Evolutionary conservation across 2,329 filamentous ascomycete species (phyloP), one percentile per base, ranked within the genome.

Genomic region (Phialemoniopsis sp.): DNA sequence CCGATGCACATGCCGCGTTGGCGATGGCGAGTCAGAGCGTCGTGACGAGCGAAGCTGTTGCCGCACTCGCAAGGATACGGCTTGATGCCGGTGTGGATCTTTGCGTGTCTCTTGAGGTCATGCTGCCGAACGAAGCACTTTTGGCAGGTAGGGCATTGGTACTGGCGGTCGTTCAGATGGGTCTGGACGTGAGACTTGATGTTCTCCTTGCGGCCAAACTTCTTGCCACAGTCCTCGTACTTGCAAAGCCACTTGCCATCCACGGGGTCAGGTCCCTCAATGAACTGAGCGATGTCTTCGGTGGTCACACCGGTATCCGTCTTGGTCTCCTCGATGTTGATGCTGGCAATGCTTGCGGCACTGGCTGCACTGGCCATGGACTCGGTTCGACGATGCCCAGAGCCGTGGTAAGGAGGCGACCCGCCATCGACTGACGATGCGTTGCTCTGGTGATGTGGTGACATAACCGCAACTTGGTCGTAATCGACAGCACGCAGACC

Each of bases 101-200:
- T 96, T 50, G 90, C 86, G 59, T 98, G 93, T 44, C 93, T 82
- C 72, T 97, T 98, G 45, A 97, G 80, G 60, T 98, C 93, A 60
- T 98, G 93, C 54, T 95, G 90, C 29, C 93, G 85, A 32, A 97
- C 93, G 59, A 98, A 98, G 66, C 89, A 91, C 67, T 97, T 97
- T 38, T 85, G 76, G 68, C 93, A 98, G 40, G 87, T 84, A 34
- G 91, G 89, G 65, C 93, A 98, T 62, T 88, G 85, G 67, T 89
- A 98, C 59, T 96, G 93, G 35, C 93, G 80, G 61, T 98, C 93
- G 54, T 94, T 93, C 47, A 98, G 82, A 64, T 98, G 93, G 4
- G 93, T 98, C 65, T 98, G 93, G 13, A 98, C 88, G 60, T 98
- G 93, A 1, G 90, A 95, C 60, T 95, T 95, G 70, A 97, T 96